Evolutionary conservation across 345 rosid species (phyloP).

Genomic region (Mallotus nudiflorus): DNA sequence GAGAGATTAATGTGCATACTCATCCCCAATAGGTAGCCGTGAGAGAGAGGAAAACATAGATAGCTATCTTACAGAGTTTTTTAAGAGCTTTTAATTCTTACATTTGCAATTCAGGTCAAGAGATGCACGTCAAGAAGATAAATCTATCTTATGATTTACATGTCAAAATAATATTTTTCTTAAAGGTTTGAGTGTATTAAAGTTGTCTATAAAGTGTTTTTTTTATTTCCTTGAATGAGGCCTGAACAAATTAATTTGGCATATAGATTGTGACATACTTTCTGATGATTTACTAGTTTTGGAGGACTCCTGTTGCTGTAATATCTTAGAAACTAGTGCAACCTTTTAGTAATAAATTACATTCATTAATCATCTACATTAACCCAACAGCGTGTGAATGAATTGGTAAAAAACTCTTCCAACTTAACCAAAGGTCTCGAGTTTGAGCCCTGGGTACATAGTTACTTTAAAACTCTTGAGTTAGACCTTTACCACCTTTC

Average conservation of each 20-base stretch:
- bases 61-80: too few species aligned
- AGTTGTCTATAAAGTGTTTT: neutral
- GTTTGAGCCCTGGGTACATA: too few species aligned
- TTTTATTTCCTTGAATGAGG: constrained; percentile 2
- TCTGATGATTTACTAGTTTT: constrained; percentile 60
- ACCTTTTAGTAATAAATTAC: constrained; percentile 61
- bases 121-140: constrained; percentile 47
- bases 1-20: neutral
- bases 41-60: neutral
- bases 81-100: constrained; percentile 17
- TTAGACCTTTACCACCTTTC: too few species aligned
- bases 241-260: constrained; percentile 32
- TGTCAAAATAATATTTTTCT: constrained; percentile 40
- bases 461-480: too few species aligned
- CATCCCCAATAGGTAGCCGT: neutral
- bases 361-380: neutral
- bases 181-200: constrained; percentile 46
- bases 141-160: constrained; percentile 53
- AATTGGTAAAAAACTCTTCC: too few species aligned
- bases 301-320: constrained; percentile 74
- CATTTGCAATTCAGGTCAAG: constrained; percentile 49
- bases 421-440: too few species aligned
- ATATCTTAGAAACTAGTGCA: constrained; percentile 72
- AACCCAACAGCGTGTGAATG: too few species aligned
- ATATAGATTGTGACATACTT: constrained; percentile 50